These are phyloP conservation scores for Fagopyrum esculentum DNA, from an alignment of 148 eudicot genomes.

Conservation along the genomic window DNA sequence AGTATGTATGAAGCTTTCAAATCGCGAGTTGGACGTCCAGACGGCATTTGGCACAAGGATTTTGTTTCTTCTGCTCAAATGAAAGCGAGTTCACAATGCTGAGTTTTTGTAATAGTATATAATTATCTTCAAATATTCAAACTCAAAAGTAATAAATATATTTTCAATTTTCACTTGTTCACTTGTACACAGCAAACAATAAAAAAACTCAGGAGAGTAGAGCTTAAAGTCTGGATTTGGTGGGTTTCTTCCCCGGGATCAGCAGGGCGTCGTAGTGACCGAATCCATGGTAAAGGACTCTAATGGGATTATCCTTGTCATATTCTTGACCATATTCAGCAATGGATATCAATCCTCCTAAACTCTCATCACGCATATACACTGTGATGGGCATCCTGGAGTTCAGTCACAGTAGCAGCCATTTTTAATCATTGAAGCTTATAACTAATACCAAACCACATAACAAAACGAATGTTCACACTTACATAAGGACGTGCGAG, in stretches of 20 bases:
- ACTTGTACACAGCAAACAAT: background rate
- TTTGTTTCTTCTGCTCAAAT: background rate
- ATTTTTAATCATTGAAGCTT: too few species aligned
- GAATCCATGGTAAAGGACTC: conserved; percentile 75
- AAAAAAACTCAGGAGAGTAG: background rate
- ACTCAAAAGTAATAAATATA: background rate
- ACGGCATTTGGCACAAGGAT: background rate
- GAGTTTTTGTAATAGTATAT: background rate
- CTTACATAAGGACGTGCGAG: conserved; percentile 86
- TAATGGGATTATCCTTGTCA: conserved; percentile 77
- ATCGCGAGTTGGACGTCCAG: background rate
- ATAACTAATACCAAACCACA: background rate
- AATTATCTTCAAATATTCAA: background rate
- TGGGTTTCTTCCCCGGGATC: conserved; percentile 46
- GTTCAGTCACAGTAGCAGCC: background rate
- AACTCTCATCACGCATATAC: conserved; percentile 64
- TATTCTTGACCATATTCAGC: conserved; percentile 98
- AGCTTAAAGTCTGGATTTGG: conserved; percentile 40
- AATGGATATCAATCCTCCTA: conserved; percentile 71
- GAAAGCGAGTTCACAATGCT: background rate
- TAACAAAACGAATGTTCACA: background rate
- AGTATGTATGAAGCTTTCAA: too few species aligned
- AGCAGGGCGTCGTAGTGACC: conserved; percentile 94
- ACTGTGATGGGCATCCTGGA: conserved; percentile 96
- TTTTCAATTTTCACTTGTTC: background rate